Percentiles rank a stretch among this genome's conserved stretches.
Evolutionary conservation across 2,329 filamentous ascomycete species (phyloP).

Genomic region (Dothidotthia symphoricarpi): DNA sequence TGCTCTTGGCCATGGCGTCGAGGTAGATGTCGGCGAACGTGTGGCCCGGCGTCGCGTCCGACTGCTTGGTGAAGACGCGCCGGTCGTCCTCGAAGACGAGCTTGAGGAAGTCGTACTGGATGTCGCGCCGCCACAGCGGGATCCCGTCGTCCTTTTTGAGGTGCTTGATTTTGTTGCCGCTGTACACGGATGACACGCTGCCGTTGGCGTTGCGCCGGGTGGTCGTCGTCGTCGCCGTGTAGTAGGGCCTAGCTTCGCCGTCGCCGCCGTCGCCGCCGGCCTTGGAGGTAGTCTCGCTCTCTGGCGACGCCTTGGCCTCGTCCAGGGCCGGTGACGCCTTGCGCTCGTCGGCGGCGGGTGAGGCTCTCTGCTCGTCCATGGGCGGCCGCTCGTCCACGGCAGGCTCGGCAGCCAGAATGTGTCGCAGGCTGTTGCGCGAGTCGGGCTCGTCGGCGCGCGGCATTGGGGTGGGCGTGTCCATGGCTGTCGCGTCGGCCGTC

Average conservation of each 20-base stretch:
- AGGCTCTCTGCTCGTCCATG: too few relatives aligned
- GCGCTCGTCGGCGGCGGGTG: constrained; percentile 37
- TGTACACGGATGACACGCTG: constrained; percentile 65
- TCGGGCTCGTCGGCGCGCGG: constrained; percentile 37
- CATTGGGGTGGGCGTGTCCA: constrained; percentile 19
- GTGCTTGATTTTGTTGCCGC: constrained; percentile 75
- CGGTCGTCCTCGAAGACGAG: constrained; percentile 74
- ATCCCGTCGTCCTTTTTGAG: constrained; percentile 88
- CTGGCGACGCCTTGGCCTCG: constrained; percentile 35
- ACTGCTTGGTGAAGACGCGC: constrained; percentile 85
- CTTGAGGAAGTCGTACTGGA: constrained; percentile 82
- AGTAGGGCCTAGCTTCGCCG: constrained; percentile 35
- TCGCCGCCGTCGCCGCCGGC: constrained; percentile 27
- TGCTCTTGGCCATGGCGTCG: constrained; percentile 96
- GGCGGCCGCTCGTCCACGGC: constrained; percentile 39
- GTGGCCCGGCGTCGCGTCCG: constrained; percentile 70
- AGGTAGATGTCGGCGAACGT: constrained; percentile 95
- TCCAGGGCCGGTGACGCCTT: constrained; percentile 29
- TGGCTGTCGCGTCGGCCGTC: constrained; percentile 9
- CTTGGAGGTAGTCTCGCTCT: constrained; percentile 32
- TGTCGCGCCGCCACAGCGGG: constrained; percentile 81
- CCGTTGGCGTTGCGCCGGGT: constrained; percentile 63
- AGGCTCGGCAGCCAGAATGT: constrained; percentile 40
- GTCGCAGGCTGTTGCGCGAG: constrained; percentile 41
- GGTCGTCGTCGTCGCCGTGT: constrained; percentile 51